Evolutionary conservation across 2,329 filamentous ascomycete genomes (phyloP).

Genomic region (Verticillium alfalfae): DNA sequence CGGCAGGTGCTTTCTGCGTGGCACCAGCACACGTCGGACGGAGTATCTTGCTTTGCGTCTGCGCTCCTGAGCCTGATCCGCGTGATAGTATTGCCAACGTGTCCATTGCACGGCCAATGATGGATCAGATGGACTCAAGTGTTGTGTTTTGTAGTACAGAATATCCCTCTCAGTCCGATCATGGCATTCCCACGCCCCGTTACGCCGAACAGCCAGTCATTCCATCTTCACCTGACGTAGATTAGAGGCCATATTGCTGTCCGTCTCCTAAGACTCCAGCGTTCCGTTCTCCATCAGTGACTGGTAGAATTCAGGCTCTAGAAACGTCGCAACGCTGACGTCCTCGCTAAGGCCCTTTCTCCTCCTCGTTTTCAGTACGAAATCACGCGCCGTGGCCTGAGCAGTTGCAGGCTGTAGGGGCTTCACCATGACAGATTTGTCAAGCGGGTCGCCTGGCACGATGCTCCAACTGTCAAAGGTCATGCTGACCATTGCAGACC

Average conservation of each 20-base stretch:
- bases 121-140: not conserved
- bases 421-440: slow-evolving; percentile 74
- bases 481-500: slow-evolving; percentile 81
- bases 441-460: slow-evolving; percentile 90
- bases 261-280: slow-evolving; percentile 29
- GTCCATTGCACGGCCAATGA: not conserved
- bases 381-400: slow-evolving; percentile 88
- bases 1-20: too few relatives aligned
- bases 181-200: not conserved
- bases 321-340: slow-evolving; percentile 90
- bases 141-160: not conserved
- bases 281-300: slow-evolving; percentile 84
- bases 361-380: slow-evolving; percentile 90
- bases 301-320: slow-evolving; percentile 90
- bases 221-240: not conserved
- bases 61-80: too few relatives aligned
- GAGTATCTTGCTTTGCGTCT: too few relatives aligned
- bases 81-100: too few relatives aligned
- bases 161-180: not conserved
- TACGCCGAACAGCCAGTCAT: not conserved
- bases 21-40: too few relatives aligned
- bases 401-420: slow-evolving; percentile 83
- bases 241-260: not conserved
- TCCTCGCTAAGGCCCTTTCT: slow-evolving; percentile 94
- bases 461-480: slow-evolving; percentile 96